phyloP scores from a whole-genome alignment of 2,329 filamentous ascomycete genomes.

The Hawksworthiomyces lignivorus region DNA sequence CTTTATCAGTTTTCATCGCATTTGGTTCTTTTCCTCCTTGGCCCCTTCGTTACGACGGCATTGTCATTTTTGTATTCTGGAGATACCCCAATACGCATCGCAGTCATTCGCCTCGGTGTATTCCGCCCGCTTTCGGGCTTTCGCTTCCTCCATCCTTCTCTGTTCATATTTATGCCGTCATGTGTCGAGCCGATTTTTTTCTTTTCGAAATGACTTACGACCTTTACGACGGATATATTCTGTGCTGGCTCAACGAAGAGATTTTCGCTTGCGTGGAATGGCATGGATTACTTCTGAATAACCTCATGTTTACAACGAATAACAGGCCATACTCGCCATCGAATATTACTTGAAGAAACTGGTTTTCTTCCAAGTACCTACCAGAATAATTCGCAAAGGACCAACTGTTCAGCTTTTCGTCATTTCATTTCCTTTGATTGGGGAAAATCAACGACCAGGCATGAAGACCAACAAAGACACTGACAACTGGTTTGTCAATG shows the following conservation, averaged over 20 bases:
- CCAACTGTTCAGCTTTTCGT: no score
- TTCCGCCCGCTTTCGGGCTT: conserved; percentile 7
- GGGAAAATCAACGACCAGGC: no score
- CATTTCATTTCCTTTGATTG: no score
- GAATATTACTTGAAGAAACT: conserved; percentile 1
- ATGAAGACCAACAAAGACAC: no score
- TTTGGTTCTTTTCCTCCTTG: conserved; percentile 7
- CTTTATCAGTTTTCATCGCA: conserved; percentile 18
- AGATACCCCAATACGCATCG: conserved; percentile 12
- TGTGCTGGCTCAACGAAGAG: conserved; percentile 9
- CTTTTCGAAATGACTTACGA: conserved; percentile 13
- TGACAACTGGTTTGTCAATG: no score
- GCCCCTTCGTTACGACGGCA: conserved; percentile 14
- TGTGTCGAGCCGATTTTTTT: conserved; percentile 7
- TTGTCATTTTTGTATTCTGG: conserved; percentile 16
- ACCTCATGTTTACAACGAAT: neutral
- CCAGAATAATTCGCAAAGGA: no score
- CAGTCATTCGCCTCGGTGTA: no score
- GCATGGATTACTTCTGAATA: neutral
- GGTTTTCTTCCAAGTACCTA: neutral
- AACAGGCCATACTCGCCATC: conserved; percentile 7
- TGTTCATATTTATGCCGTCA: conserved; percentile 19
- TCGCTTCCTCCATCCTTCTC: conserved; percentile 16
- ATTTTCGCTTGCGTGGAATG: conserved; percentile 10
- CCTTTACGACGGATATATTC: conserved; percentile 12